These are phyloP conservation scores for Candida nemodendra DNA, from an alignment of 805 yeast species.

Conservation along the genomic window DNA sequence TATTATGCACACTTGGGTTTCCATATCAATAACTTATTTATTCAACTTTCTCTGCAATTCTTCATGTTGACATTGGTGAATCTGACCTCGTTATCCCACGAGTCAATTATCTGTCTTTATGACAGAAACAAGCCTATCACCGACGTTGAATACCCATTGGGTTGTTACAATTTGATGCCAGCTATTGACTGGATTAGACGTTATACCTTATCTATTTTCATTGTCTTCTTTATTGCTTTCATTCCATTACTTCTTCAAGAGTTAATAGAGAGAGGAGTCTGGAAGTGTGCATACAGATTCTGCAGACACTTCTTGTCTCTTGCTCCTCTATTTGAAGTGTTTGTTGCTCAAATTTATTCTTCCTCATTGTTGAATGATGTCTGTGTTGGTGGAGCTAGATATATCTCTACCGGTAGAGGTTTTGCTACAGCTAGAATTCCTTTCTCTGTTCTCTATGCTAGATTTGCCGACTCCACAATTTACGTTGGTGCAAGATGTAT, in stretches of 20 bases:
- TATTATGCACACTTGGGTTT: constrained; percentile 87
- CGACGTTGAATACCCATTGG: constrained; percentile 62
- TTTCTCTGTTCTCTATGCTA: constrained; percentile 68
- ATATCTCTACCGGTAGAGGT: constrained; percentile 84
- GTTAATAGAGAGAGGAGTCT: constrained; percentile 76
- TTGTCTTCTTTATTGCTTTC: constrained; percentile 78
- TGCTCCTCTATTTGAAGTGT: constrained; percentile 81
- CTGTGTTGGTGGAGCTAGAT: constrained; percentile 83
- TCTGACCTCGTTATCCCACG: constrained; percentile 71
- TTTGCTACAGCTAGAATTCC: constrained; percentile 80
- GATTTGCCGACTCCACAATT: constrained; percentile 80
- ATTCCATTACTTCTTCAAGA: constrained; percentile 79
- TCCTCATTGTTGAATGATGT: constrained; percentile 68
- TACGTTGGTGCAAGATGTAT: constrained; percentile 81
- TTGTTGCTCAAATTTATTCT: constrained; percentile 77
- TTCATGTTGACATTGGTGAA: constrained; percentile 70
- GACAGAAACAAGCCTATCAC: constrained; percentile 65
- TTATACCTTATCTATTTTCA: constrained; percentile 76
- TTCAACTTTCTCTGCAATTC: constrained; percentile 70
- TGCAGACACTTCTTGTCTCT: constrained; percentile 65
- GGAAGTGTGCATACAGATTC: constrained; percentile 71
- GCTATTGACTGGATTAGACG: constrained; percentile 81
- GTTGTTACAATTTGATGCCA: constrained; percentile 73
- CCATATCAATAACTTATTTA: constrained; percentile 78
- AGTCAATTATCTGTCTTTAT: constrained; percentile 66